These are phyloP conservation scores for Paraurostyla sp. DNA, from an alignment of 73 alveolate genomes.

Conservation along the genomic window DNA sequence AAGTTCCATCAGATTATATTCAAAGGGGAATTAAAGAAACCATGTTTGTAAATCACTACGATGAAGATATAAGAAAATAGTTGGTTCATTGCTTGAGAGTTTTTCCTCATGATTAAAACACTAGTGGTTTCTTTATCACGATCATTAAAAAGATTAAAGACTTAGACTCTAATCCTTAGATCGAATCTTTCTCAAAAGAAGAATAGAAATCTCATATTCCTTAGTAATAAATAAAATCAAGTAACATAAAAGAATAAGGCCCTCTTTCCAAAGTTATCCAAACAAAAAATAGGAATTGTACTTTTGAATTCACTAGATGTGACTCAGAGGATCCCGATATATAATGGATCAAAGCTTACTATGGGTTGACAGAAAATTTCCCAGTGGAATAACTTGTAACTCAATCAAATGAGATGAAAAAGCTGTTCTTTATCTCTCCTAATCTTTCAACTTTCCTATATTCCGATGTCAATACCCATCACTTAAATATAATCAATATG, in stretches of 20 bases:
- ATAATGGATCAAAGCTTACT: slow-evolving; percentile 79
- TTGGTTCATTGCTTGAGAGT: slow-evolving; percentile 92
- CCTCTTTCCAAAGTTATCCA: too few relatives aligned
- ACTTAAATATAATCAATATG: slow-evolving; percentile 74
- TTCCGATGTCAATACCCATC: slow-evolving; percentile 68
- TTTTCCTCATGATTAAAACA: slow-evolving; percentile 96
- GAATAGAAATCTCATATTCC: neutral
- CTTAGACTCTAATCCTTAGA: slow-evolving; percentile 14
- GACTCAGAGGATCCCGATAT: slow-evolving; percentile 79
- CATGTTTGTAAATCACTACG: slow-evolving; percentile 74
- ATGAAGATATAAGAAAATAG: slow-evolving; percentile 61
- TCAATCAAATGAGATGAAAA: slow-evolving; percentile 76
- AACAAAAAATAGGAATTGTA: slow-evolving; percentile 17
- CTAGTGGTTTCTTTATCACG: slow-evolving; percentile 97
- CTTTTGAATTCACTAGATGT: slow-evolving; percentile 50
- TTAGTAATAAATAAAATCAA: neutral
- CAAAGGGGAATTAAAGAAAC: slow-evolving; percentile 59
- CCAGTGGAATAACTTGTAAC: slow-evolving; percentile 81
- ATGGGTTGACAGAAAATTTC: slow-evolving; percentile 82
- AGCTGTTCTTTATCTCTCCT: slow-evolving; percentile 74
- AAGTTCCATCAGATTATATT: slow-evolving; percentile 3
- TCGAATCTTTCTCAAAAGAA: neutral
- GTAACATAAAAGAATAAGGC: too few relatives aligned
- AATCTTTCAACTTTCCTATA: slow-evolving; percentile 77
- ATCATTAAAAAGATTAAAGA: slow-evolving; percentile 85